A percentile compares a stretch with the other conserved stretches of the same genome.
phyloP scores from a whole-genome alignment of 2,329 filamentous ascomycete species.

The Pleurostoma richardsiae region DNA sequence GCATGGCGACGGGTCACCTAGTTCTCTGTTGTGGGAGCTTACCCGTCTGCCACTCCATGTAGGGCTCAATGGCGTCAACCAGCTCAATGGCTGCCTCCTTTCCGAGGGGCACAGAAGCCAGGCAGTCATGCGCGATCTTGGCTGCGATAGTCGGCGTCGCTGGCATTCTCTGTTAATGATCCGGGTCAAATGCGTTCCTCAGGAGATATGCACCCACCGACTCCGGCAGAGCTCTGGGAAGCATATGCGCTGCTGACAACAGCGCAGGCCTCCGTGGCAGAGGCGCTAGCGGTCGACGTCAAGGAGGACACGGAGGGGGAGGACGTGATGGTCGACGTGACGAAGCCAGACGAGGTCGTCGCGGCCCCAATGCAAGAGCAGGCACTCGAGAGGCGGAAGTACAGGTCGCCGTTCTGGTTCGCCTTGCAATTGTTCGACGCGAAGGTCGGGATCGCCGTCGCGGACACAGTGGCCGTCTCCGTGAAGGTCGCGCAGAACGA shows the following conservation, averaged over 20 bases:
- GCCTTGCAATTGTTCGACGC: slow-evolving; percentile 12
- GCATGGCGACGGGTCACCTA: slow-evolving; percentile 19
- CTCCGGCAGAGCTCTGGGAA: slow-evolving; percentile 1
- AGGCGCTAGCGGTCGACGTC: not conserved
- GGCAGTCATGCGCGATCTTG: slow-evolving; percentile 30
- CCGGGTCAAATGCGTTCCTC: not conserved
- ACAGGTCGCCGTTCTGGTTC: slow-evolving; percentile 11
- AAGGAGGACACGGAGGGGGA: no score
- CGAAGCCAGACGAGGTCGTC: slow-evolving; percentile 1
- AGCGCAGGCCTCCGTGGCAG: slow-evolving; percentile 5
- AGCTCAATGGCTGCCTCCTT: slow-evolving; percentile 31
- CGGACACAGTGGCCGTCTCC: slow-evolving; percentile 2
- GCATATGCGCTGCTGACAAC: slow-evolving; percentile 5
- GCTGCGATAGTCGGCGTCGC: slow-evolving; percentile 28
- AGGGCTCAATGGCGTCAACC: slow-evolving; percentile 31
- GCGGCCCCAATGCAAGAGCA: slow-evolving; percentile 15
- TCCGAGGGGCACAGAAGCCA: slow-evolving; percentile 33
- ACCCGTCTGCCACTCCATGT: slow-evolving; percentile 35
- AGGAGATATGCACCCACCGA: not conserved
- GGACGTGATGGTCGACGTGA: not conserved
- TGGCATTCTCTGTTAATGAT: slow-evolving; percentile 5
- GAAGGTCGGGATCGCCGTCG: slow-evolving; percentile 12
- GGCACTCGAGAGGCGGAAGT: slow-evolving; percentile 14
- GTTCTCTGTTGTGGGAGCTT: slow-evolving; percentile 22
- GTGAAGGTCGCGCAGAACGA: slow-evolving; percentile 24